These are phyloP conservation scores for Lasiodiplodia sp. DNA, from an alignment of 2,329 filamentous ascomycete genomes.

Conservation along the genomic window DNA sequence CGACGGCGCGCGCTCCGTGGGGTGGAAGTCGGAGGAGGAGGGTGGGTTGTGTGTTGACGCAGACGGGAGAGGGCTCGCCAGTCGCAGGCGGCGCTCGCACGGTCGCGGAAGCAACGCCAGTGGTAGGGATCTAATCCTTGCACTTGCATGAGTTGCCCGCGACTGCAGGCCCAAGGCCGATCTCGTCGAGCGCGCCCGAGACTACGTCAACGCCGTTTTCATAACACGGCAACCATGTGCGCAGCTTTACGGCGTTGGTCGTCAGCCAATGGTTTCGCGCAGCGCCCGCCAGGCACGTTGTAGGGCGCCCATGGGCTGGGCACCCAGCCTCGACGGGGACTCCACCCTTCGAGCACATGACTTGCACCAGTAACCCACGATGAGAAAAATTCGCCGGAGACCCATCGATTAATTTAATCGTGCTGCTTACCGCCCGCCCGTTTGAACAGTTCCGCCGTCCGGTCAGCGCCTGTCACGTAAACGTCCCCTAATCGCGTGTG, in stretches of 20 bases:
- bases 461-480: constrained; percentile 40
- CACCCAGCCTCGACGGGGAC: neutral
- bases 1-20: constrained; percentile 10
- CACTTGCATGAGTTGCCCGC: constrained; percentile 18
- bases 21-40: constrained; percentile 1
- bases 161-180: constrained; percentile 9
- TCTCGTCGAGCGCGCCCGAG: constrained; percentile 11
- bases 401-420: constrained; percentile 9
- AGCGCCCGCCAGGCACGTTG: neutral
- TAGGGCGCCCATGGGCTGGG: neutral
- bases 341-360: constrained; percentile 13
- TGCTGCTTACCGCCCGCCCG: constrained; percentile 9
- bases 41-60: constrained; percentile 8
- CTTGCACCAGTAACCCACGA: neutral
- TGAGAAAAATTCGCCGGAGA: constrained; percentile 19
- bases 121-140: constrained; percentile 23
- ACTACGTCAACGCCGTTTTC: neutral
- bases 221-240: neutral
- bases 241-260: neutral
- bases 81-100: constrained; percentile 16
- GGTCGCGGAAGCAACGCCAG: constrained; percentile 15
- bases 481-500: constrained; percentile 38
- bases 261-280: neutral
- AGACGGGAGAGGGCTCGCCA: constrained; percentile 13
- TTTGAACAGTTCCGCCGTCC: constrained; percentile 11